Evolutionary conservation across 805 yeast genomes (phyloP).

Genomic region (Maudiozyma turicensis): DNA sequence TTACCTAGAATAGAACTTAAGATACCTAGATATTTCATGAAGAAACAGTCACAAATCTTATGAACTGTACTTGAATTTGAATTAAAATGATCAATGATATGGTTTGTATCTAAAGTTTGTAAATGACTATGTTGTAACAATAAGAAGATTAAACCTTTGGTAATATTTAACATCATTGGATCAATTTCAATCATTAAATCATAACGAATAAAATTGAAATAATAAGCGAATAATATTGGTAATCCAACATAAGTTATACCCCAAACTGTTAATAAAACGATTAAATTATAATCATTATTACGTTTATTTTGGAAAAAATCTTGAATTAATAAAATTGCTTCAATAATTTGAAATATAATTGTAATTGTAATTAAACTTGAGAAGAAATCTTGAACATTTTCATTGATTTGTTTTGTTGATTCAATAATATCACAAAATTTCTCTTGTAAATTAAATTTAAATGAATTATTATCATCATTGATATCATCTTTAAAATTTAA

Average conservation of each 20-base stretch:
- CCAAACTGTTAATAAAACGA: slow-evolving; percentile 10
- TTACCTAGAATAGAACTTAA: background rate
- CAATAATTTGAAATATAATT: slow-evolving; percentile 12
- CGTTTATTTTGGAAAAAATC: background rate
- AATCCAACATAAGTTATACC: slow-evolving; percentile 7
- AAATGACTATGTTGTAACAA: slow-evolving; percentile 7
- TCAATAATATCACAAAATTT: slow-evolving; percentile 14
- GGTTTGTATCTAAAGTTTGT: slow-evolving; percentile 1
- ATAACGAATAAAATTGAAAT: slow-evolving; percentile 25
- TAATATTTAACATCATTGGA: slow-evolving; percentile 24
- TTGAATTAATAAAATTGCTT: slow-evolving; percentile 9
- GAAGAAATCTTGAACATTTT: slow-evolving; percentile 19
- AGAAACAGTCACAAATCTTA: background rate
- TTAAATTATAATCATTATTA: background rate
- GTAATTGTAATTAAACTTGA: slow-evolving; percentile 18
- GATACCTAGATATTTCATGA: background rate
- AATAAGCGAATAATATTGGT: slow-evolving; percentile 20
- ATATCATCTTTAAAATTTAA: slow-evolving; percentile 5
- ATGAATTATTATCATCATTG: slow-evolving; percentile 1
- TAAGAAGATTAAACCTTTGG: slow-evolving; percentile 17
- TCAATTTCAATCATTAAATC: slow-evolving; percentile 21
- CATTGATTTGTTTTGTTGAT: slow-evolving; percentile 12
- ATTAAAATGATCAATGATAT: slow-evolving; percentile 1
- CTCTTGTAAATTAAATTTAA: slow-evolving; percentile 18
- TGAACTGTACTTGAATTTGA: background rate